Base-by-base conservation (phyloP, 2,329 filamentous ascomycete genomes). In the Colletotrichum australisinense region DNA sequence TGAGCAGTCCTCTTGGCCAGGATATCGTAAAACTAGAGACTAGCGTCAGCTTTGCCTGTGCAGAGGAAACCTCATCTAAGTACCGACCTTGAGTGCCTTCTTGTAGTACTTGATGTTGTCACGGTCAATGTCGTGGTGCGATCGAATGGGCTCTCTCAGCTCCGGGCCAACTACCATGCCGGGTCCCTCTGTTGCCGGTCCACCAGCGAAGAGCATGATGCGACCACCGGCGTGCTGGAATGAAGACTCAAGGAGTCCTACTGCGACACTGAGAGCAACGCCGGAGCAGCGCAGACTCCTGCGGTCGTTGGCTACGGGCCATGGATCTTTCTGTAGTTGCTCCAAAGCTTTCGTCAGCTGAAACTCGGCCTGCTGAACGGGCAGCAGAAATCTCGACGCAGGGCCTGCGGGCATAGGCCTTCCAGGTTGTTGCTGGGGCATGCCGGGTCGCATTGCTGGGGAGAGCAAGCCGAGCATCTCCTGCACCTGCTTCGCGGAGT, bases 21-120 rank as follows among this genome's bases (percentile, higher is more conserved):
- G 76, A 91, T 93, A 75, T 99, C 97, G 82, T 98, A 99, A 83
- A 98, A 98, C 92, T 95, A 80, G 9, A 38, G 35, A 9, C 8
- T 11, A 26, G 46, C 7, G 74, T 86, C 72, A 84, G 81, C 35
- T 22, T 52, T 19, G 65, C 9, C 5, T 12, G 55, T 12, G 52
- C 32, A 32, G 12, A 5, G 7, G 30, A 28, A 9, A 46, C 73
- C n/a, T 67, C 42, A 64, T n/a, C 42, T 14, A 38, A 24, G 55
- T 19, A 57, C 87, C 72, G 83, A 95, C 93, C 91, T 98, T 99
- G 63, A 98, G 85, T 26, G 97, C 97, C 86, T 99, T 99, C 89
- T 99, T 99, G 86, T 97, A 98, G 85, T 98, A 98, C 84, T 99
- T 99, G 86, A 98, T 97, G 82, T 98, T 98, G 84, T 99, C 97